Evolutionary conservation across 257 asterid species (phyloP).

Genomic region (Forsythia suspensa): DNA sequence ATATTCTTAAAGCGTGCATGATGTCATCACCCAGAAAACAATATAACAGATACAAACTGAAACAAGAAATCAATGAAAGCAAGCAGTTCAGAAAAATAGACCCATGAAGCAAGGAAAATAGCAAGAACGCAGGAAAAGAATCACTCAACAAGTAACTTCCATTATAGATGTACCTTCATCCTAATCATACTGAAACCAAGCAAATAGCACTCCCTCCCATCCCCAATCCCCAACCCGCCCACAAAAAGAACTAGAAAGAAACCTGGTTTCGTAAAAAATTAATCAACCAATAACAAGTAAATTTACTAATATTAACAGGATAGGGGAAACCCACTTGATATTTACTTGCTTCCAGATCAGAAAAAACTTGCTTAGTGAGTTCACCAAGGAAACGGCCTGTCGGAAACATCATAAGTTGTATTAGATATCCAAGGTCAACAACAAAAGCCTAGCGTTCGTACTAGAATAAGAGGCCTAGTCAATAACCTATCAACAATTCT

Average conservation of each 20-base stretch:
- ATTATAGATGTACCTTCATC: neutral
- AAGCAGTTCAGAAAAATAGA: neutral
- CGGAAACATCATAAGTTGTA: slow-evolving; percentile 26
- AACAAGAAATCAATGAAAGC: neutral
- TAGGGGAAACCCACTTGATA: slow-evolving; percentile 66
- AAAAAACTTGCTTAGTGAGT: slow-evolving; percentile 90
- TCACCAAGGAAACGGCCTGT: slow-evolving; percentile 97
- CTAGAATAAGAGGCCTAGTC: slow-evolving; percentile 2
- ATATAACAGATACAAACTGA: neutral
- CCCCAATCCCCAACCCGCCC: neutral
- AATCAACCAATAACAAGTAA: slow-evolving; percentile 4
- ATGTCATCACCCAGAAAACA: neutral
- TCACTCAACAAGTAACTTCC: neutral
- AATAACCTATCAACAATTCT: neutral
- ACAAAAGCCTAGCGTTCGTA: neutral
- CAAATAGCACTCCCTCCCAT: neutral
- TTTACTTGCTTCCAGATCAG: slow-evolving; percentile 85
- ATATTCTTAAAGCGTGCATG: neutral
- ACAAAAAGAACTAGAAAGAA: slow-evolving; percentile 5
- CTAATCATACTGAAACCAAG: slow-evolving; percentile 3
- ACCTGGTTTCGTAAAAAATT: neutral
- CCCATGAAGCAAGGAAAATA: neutral
- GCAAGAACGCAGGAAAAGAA: neutral
- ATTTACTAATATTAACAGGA: slow-evolving; percentile 19
- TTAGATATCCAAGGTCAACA: slow-evolving; percentile 5